phyloP scores from a whole-genome alignment of 2,329 filamentous ascomycete species.

The Chaetothyriales sp. region DNA sequence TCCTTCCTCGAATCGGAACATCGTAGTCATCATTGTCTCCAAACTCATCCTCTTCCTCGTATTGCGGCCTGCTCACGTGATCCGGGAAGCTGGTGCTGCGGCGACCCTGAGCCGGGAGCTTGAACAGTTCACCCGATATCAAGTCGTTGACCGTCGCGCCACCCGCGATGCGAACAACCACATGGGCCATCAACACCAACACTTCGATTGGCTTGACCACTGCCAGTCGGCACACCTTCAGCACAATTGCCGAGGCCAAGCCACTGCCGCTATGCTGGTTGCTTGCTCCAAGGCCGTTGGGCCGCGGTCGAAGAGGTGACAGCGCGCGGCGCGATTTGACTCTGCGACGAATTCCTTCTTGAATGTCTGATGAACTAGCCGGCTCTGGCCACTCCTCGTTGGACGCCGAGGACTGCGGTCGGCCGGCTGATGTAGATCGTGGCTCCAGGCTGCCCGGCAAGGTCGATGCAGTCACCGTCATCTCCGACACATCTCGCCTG shows the following conservation, averaged over 20 bases:
- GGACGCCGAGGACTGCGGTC: slow-evolving; percentile 30
- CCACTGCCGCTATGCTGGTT: slow-evolving; percentile 31
- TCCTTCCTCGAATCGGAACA: slow-evolving; percentile 21
- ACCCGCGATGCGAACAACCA: slow-evolving; percentile 59
- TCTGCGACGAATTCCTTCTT: slow-evolving; percentile 12
- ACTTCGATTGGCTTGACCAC: slow-evolving; percentile 69
- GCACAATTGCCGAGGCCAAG: slow-evolving; percentile 52
- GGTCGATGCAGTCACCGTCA: slow-evolving; percentile 19
- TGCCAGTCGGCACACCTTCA: slow-evolving; percentile 63
- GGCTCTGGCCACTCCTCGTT: slow-evolving; percentile 27
- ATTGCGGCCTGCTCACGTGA: slow-evolving; percentile 9
- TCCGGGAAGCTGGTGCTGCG: slow-evolving; percentile 9
- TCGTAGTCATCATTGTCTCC: slow-evolving; percentile 24
- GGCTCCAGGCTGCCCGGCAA: slow-evolving; percentile 4
- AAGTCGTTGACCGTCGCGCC: slow-evolving; percentile 26
- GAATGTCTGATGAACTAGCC: slow-evolving; percentile 22
- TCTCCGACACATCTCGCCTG: slow-evolving; percentile 20
- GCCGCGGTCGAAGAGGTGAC: slow-evolving; percentile 27
- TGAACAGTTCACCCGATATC: slow-evolving; percentile 15
- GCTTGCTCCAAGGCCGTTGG: slow-evolving; percentile 18
- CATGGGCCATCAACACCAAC: slow-evolving; percentile 63
- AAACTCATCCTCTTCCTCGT: slow-evolving; percentile 19
- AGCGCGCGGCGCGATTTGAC: slow-evolving; percentile 12
- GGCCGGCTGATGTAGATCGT: slow-evolving; percentile 31
- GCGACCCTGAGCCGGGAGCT: slow-evolving; percentile 5